Evolutionary conservation across 2,329 filamentous ascomycete species (phyloP).

Genomic region (Stachybotrys chlorohalonatus): DNA sequence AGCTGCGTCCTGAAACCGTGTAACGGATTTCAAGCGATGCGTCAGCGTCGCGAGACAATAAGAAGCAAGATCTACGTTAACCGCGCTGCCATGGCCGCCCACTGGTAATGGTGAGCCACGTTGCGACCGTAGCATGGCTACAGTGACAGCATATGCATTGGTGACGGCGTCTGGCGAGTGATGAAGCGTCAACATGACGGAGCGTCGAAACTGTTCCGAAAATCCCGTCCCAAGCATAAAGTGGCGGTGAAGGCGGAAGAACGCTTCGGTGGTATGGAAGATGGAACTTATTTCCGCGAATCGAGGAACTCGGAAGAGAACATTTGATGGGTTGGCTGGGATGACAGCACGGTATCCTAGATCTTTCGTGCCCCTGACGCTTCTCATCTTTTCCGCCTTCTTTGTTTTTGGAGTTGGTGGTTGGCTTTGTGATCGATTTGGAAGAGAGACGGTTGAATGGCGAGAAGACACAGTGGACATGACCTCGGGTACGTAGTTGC

Average conservation of each 20-base stretch:
- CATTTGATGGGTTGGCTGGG: not conserved
- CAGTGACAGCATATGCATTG: slow-evolving; percentile 1
- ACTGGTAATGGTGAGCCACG: not conserved
- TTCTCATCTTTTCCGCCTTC: no score
- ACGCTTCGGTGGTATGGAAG: not conserved
- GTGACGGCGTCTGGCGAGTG: slow-evolving; percentile 1
- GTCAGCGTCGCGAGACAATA: slow-evolving; percentile 2
- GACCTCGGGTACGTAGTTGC: no score
- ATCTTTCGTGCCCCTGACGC: no score
- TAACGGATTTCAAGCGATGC: not conserved
- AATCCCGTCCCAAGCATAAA: slow-evolving; percentile 5
- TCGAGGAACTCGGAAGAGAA: not conserved
- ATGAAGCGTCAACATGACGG: not conserved
- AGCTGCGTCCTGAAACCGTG: not conserved
- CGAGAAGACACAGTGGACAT: no score
- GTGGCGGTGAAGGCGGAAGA: slow-evolving; percentile 3
- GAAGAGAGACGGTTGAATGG: no score
- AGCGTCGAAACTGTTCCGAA: slow-evolving; percentile 1
- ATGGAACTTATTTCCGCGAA: not conserved
- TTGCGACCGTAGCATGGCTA: slow-evolving; percentile 2
- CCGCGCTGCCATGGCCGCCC: not conserved
- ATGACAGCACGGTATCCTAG: not conserved
- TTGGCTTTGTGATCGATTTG: no score
- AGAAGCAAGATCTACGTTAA: not conserved
- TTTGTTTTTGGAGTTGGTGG: no score